Conservation (phyloP, 1,139 yeast genomes). For the Taphrina flavorubra region DNA sequence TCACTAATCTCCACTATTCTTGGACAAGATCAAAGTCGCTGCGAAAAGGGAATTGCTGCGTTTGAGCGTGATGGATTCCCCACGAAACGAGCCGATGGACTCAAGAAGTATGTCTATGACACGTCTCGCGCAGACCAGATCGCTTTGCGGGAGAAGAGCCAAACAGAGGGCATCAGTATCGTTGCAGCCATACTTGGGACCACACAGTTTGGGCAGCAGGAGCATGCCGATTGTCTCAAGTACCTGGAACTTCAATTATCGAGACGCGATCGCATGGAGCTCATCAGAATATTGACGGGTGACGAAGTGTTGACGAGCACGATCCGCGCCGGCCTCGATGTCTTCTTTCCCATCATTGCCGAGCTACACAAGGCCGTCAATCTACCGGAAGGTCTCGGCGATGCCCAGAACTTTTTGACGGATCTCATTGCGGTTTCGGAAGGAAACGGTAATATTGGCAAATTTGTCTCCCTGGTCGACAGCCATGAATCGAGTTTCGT, state of each 20-base stretch:
- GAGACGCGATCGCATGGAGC: slow-evolving; percentile 40
- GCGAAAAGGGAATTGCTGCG: slow-evolving; percentile 32
- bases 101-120: slow-evolving; percentile 29
- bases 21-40: slow-evolving; percentile 36
- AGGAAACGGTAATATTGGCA: slow-evolving; percentile 5
- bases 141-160: slow-evolving; percentile 27
- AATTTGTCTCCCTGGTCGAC: slow-evolving; percentile 30
- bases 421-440: slow-evolving; percentile 34
- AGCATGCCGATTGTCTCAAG: slow-evolving; percentile 23
- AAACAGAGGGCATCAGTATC: slow-evolving; percentile 22
- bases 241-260: slow-evolving; percentile 34
- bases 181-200: slow-evolving; percentile 32
- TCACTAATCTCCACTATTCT: slow-evolving; percentile 31
- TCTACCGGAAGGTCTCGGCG: slow-evolving; percentile 40
- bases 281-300: slow-evolving; percentile 40
- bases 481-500: slow-evolving; percentile 31
- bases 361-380: slow-evolving; percentile 41
- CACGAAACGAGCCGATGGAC: background rate
- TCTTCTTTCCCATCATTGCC: slow-evolving; percentile 39
- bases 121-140: slow-evolving; percentile 30
- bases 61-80: slow-evolving; percentile 18
- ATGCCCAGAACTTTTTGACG: slow-evolving; percentile 36
- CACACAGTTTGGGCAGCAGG: background rate
- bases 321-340: slow-evolving; percentile 34
- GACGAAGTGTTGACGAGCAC: slow-evolving; percentile 37